Evolutionary conservation across 208 protist genomes (phyloP).

Genomic region (Strigomonas galati): DNA sequence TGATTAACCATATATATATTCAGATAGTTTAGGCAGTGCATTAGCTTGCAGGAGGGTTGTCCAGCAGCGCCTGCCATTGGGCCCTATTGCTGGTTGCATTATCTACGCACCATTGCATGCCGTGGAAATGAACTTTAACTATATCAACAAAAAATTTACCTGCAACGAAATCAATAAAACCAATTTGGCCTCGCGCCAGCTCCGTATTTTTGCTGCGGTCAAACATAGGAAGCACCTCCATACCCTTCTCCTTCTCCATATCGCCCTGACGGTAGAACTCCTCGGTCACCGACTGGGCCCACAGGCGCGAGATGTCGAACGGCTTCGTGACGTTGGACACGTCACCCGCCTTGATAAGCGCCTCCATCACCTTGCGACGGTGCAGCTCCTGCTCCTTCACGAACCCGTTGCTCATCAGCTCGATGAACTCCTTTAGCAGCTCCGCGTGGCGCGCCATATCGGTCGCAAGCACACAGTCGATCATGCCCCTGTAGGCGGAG

Average conservation of each 20-base stretch:
- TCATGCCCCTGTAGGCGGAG: constrained; percentile 60
- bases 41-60: constrained; percentile 12
- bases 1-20: background rate
- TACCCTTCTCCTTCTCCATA: constrained; percentile 84
- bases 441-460: constrained; percentile 82
- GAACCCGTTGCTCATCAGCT: constrained; percentile 19
- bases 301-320: constrained; percentile 77
- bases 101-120: constrained; percentile 83
- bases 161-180: constrained; percentile 85
- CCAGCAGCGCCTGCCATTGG: constrained; percentile 65
- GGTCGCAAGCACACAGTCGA: constrained; percentile 83
- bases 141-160: constrained; percentile 78
- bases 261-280: constrained; percentile 89
- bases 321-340: constrained; percentile 87
- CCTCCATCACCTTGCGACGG: constrained; percentile 61
- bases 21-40: too few relatives aligned
- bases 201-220: constrained; percentile 81
- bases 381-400: constrained; percentile 18
- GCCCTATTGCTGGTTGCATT: constrained; percentile 54
- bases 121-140: constrained; percentile 43
- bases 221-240: constrained; percentile 84
- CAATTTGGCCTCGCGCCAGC: constrained; percentile 82
- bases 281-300: constrained; percentile 84
- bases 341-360: constrained; percentile 79
- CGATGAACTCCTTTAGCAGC: constrained; percentile 29